Evolutionary conservation across 208 protist genomes (phyloP).

Genomic region (Crithidia fasciculata): DNA sequence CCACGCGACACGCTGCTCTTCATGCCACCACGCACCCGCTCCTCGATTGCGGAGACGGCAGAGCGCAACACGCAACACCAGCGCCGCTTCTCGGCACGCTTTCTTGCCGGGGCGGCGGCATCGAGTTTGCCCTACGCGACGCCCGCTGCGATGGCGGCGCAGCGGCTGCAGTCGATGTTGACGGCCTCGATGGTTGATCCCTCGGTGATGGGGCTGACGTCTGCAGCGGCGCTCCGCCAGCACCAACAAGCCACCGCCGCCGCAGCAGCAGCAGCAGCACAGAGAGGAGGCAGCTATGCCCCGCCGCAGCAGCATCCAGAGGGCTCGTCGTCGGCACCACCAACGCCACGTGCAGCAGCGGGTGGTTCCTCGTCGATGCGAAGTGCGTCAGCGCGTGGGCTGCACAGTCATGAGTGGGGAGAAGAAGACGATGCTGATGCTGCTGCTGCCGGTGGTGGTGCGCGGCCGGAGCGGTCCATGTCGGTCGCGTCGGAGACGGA

Average conservation of each 20-base stretch:
- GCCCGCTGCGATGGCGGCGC: slow-evolving; percentile 58
- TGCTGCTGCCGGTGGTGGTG: neutral
- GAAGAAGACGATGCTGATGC: neutral
- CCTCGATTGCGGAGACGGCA: slow-evolving; percentile 19
- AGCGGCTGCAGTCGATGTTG: slow-evolving; percentile 67
- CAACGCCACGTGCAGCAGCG: neutral
- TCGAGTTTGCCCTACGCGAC: slow-evolving; percentile 31
- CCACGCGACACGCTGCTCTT: slow-evolving; percentile 41
- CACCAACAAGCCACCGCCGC: no score
- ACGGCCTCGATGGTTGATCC: slow-evolving; percentile 53
- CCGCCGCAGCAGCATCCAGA: neutral
- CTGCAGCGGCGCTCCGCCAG: neutral
- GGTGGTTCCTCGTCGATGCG: neutral
- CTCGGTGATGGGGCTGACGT: slow-evolving; percentile 21
- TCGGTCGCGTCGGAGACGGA: slow-evolving; percentile 5
- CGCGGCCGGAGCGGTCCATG: neutral
- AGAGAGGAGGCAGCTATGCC: neutral
- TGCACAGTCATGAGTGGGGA: neutral
- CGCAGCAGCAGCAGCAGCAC: slow-evolving; percentile 1
- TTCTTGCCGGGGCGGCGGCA: neutral
- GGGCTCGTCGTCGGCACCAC: neutral
- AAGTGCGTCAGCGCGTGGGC: neutral
- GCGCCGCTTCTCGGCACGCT: neutral
- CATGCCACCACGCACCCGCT: slow-evolving; percentile 21
- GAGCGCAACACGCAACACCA: slow-evolving; percentile 1